These are phyloP conservation scores for Phytophthora crassamura DNA, from an alignment of 352 stramenopile species.

Conservation along the genomic window DNA sequence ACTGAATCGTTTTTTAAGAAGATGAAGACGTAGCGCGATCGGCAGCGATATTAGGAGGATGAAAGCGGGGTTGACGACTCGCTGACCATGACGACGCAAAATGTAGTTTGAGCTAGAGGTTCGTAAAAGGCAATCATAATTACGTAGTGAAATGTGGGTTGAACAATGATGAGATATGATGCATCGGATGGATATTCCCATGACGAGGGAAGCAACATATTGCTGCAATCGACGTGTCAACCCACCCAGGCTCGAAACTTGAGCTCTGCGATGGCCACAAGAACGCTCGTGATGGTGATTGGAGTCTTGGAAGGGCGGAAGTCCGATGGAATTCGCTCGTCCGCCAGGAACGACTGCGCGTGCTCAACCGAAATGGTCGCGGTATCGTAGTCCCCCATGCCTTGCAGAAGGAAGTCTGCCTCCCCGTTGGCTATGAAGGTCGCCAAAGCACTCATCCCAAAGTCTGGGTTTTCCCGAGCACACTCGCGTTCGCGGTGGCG, in stretches of 20 bases:
- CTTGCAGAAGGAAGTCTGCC: conserved; percentile 50
- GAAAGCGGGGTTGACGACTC: conserved; percentile 9
- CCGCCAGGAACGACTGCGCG: conserved; percentile 51
- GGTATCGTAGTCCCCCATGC: conserved; percentile 48
- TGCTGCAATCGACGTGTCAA: not conserved
- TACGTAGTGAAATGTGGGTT: conserved; percentile 18
- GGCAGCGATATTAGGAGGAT: conserved; percentile 17
- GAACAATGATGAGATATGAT: conserved; percentile 2
- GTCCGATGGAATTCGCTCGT: conserved; percentile 57
- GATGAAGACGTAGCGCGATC: conserved; percentile 8
- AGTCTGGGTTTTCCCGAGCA: conserved; percentile 45
- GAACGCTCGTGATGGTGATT: conserved; percentile 47
- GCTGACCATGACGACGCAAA: conserved; percentile 21
- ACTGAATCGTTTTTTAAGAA: not conserved
- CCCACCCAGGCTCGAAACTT: conserved; percentile 34
- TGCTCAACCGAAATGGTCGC: conserved; percentile 53
- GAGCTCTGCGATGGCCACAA: conserved; percentile 53
- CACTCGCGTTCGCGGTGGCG: conserved; percentile 47
- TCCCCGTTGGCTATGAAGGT: conserved; percentile 57
- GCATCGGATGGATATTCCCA: conserved; percentile 12
- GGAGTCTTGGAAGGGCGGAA: conserved; percentile 44
- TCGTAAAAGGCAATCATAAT: conserved; percentile 2
- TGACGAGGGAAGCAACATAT: too few species aligned
- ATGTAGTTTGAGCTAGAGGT: conserved; percentile 10
- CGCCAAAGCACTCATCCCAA: conserved; percentile 48